Evolutionary conservation across 2,329 filamentous ascomycete genomes (phyloP).

Genomic region (Colletotrichum tamarilloi): DNA sequence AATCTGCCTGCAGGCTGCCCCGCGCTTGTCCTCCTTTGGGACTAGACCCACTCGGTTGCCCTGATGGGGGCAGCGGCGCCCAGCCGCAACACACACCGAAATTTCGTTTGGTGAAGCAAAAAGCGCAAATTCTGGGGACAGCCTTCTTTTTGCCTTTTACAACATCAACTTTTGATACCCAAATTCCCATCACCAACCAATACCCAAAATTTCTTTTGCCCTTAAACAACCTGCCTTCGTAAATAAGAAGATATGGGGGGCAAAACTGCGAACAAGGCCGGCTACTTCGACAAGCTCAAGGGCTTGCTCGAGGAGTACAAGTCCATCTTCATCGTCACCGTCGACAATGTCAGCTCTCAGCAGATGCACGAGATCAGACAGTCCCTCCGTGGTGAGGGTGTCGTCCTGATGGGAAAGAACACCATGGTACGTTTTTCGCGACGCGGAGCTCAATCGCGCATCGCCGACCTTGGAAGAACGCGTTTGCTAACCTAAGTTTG

Average conservation of each 20-base stretch:
- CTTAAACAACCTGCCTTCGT: constrained; percentile 99
- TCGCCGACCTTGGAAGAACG: background rate
- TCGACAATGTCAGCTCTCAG: constrained; percentile 99
- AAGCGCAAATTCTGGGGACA: constrained; percentile 13
- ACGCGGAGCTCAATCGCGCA: background rate
- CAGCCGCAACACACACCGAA: constrained; percentile 3
- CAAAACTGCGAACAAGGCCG: constrained; percentile 93
- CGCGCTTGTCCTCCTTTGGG: constrained; percentile 34
- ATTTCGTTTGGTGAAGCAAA: constrained; percentile 32
- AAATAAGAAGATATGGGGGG: constrained; percentile 98
- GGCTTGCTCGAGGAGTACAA: constrained; percentile 94
- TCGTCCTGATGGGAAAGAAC: constrained; percentile 99
- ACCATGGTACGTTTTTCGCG: constrained; percentile 81
- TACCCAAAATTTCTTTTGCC: constrained; percentile 62
- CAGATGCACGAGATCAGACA: constrained; percentile 99
- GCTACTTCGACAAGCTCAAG: constrained; percentile 99
- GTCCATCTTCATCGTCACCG: constrained; percentile 96
- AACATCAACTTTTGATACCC: constrained; percentile 35
- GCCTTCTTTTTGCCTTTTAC: background rate
- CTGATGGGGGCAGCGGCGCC: constrained; percentile 43
- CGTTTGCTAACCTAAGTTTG: background rate
- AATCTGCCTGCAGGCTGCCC: background rate
- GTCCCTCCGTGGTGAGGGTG: constrained; percentile 88
- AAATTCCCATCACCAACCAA: constrained; percentile 36
- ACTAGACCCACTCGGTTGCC: constrained; percentile 41